A percentile compares a stretch with the other conserved stretches of the same genome.
These are phyloP conservation scores for Funneliformis geosporum DNA, from an alignment of 192 early-diverging fungal species.

Conservation along the genomic window DNA sequence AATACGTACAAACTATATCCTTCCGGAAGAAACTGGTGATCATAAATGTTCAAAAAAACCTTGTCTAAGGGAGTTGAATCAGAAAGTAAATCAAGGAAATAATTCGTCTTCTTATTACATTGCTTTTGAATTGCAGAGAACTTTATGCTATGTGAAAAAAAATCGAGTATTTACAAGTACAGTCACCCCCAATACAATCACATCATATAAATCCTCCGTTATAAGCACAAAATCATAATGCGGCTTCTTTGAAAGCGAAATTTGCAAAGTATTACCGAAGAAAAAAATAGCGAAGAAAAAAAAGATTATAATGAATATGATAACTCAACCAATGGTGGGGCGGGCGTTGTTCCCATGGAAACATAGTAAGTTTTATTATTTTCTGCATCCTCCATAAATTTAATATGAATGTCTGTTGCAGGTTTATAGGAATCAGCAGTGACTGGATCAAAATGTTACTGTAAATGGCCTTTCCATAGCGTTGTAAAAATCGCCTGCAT, in stretches of 20 bases:
- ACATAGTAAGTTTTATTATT: neutral
- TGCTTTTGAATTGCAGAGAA: too few relatives aligned
- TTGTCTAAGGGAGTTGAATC: conserved; percentile 25
- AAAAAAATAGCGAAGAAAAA: neutral
- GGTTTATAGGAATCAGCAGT: too few relatives aligned
- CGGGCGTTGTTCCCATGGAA: neutral
- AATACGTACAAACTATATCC: neutral
- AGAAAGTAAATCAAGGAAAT: conserved; percentile 30
- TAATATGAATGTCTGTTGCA: neutral
- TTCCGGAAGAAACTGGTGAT: conserved; percentile 28
- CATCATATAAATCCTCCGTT: too few relatives aligned
- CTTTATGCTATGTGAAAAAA: too few relatives aligned
- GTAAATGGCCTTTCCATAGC: too few relatives aligned
- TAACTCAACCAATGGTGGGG: neutral
- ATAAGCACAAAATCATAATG: conserved; percentile 32
- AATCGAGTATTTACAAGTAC: too few relatives aligned
- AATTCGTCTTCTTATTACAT: too few relatives aligned
- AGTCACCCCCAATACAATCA: too few relatives aligned
- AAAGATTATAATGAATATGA: neutral
- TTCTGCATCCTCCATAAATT: neutral
- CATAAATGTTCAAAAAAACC: conserved; percentile 18
- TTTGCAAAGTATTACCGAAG: neutral
- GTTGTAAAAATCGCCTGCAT: too few relatives aligned
- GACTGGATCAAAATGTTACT: too few relatives aligned
- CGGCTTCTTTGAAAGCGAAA: neutral